These are phyloP conservation scores for Nicotiana tabacum DNA, from an alignment of 257 asterid genomes.

Conservation along the genomic window DNA sequence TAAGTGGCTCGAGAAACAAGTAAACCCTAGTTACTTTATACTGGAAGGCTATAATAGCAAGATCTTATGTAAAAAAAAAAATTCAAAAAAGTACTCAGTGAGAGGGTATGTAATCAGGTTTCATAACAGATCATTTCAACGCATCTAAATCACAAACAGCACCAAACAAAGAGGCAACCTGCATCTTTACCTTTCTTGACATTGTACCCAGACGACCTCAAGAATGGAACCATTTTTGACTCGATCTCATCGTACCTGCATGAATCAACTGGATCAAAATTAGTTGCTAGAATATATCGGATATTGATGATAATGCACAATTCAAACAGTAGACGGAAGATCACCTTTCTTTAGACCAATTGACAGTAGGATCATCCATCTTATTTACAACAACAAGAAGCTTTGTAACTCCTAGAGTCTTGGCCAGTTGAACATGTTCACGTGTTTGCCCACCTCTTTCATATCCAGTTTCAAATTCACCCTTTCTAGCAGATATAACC, in stretches of 20 bases:
- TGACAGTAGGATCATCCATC: slow-evolving; percentile 96
- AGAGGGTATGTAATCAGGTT: not conserved
- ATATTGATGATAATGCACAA: not conserved
- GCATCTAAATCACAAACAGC: not conserved
- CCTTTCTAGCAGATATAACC: slow-evolving; percentile 97
- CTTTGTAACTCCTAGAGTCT: slow-evolving; percentile 96
- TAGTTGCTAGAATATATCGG: slow-evolving; percentile 1
- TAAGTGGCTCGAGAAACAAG: not conserved
- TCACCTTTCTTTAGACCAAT: slow-evolving; percentile 96
- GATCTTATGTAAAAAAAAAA: not conserved
- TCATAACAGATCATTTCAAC: not conserved
- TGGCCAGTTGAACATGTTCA: slow-evolving; percentile 96
- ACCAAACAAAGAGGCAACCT: not conserved
- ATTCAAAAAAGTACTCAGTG: not conserved
- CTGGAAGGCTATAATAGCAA: not conserved
- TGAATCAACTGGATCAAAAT: slow-evolving; percentile 1
- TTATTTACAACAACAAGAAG: slow-evolving; percentile 89
- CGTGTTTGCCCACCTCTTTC: slow-evolving; percentile 99
- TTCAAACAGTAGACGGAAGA: not conserved
- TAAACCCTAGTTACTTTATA: not conserved
- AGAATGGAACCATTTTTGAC: slow-evolving; percentile 65
- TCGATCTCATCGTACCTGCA: slow-evolving; percentile 91
- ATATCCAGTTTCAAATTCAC: slow-evolving; percentile 97
- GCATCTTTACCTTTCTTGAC: slow-evolving; percentile 74
- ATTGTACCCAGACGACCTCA: slow-evolving; percentile 82